Evolutionary conservation across 768 basidiomycete species (phyloP).

Genomic region (Tremella yokohamensis): DNA sequence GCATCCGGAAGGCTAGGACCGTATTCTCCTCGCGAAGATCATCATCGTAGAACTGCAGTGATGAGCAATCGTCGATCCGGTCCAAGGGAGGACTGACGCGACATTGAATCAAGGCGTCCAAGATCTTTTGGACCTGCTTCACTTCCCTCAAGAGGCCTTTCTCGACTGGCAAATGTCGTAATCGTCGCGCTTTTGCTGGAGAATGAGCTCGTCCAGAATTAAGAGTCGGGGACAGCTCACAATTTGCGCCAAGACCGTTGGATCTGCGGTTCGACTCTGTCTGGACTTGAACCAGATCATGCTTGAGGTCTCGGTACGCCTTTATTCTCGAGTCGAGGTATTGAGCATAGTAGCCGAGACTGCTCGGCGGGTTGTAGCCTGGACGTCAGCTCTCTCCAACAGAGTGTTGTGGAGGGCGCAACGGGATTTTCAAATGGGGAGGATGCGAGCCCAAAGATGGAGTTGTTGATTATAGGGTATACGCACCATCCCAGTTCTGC

Average conservation of each 20-base stretch:
- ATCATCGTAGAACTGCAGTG: constrained; percentile 81
- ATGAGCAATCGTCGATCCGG: constrained; percentile 3
- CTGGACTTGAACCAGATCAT: constrained; percentile 90
- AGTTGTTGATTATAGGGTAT: too few species aligned
- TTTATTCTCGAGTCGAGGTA: constrained; percentile 87
- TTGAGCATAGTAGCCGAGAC: constrained; percentile 76
- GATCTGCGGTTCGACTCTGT: constrained; percentile 74
- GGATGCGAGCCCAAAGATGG: too few species aligned
- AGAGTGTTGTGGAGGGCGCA: neutral
- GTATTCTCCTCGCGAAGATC: constrained; percentile 88
- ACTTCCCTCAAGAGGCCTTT: constrained; percentile 92
- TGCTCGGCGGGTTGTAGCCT: constrained; percentile 84
- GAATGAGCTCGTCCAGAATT: neutral
- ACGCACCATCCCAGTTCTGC: constrained; percentile 80
- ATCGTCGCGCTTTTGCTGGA: constrained; percentile 58
- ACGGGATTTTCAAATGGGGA: too few species aligned
- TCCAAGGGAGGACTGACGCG: constrained; percentile 59
- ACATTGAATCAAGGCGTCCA: constrained; percentile 82
- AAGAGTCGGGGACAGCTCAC: constrained; percentile 15
- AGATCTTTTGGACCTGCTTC: constrained; percentile 80
- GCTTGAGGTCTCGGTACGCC: constrained; percentile 83
- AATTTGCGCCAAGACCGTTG: constrained; percentile 35
- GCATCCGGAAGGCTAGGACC: constrained; percentile 80
- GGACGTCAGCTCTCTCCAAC: constrained; percentile 9
- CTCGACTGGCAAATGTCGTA: constrained; percentile 88